Conservation (phyloP, 2,329 filamentous ascomycete species). For the Neonectria magnoliae region DNA sequence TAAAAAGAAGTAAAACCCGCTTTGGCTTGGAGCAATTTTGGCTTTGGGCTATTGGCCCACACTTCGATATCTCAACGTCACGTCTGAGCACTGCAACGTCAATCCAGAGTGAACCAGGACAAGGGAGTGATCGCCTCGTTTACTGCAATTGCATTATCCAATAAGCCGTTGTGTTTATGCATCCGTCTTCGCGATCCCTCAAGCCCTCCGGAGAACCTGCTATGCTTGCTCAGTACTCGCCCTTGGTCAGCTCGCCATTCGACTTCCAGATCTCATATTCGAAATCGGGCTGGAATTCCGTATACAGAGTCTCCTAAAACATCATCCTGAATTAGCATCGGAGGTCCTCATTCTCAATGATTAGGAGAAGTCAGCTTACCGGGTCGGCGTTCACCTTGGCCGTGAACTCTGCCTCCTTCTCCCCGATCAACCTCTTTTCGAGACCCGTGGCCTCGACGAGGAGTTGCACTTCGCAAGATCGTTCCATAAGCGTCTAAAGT, state of each 20-base stretch:
- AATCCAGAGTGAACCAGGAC: no score
- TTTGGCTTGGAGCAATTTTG: neutral
- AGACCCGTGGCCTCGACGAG: constrained; percentile 43
- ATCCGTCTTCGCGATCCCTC: neutral
- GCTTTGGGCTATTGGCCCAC: neutral
- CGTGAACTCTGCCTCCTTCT: constrained; percentile 54
- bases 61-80: neutral
- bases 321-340: neutral
- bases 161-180: neutral
- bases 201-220: neutral
- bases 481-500: constrained; percentile 57
- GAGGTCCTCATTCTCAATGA: fast-evolving
- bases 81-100: neutral
- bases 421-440: constrained; percentile 44
- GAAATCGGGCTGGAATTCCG: constrained; percentile 48
- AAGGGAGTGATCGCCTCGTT: neutral
- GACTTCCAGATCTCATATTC: constrained; percentile 48
- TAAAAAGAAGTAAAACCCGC: neutral
- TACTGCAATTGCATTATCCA: neutral
- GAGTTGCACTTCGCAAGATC: constrained; percentile 48
- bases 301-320: constrained; percentile 44
- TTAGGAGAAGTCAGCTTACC: constrained; percentile 22
- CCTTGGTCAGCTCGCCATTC: constrained; percentile 34
- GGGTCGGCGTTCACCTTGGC: constrained; percentile 46
- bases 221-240: constrained; percentile 9